Evolutionary conservation across 1,139 yeast species (phyloP), one percentile per base, ranked within the genome.

Genomic region (Geotrichum carabidarum): DNA sequence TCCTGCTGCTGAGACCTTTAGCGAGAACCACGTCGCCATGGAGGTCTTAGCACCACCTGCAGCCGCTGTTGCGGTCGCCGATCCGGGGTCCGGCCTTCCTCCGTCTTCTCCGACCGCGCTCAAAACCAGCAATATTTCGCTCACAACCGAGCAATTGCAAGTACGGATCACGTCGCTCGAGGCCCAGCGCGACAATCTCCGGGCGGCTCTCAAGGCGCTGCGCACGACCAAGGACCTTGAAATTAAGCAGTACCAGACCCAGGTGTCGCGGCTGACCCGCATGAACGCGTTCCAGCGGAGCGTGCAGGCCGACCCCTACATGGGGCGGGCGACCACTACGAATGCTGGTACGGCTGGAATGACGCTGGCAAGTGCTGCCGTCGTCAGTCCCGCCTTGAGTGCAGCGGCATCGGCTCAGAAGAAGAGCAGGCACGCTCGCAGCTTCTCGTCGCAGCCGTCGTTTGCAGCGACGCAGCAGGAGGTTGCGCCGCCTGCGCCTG

Each of bases 101-200:
- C 14, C 37, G 6, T 15, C 44, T 12, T 22, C 44, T 2, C 44
- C 44, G 22, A 5, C 44, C 8, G 31, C 44, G 22, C 44, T 9
- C 9, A 36, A 38, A 31, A 17, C 43, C 14, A 14, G 15, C 18
- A 40, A 4, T 40, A 22, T 22, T 5, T 3, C 45, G 5, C 18
- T 50, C 43, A 22, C 53, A 7, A 42, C 48, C 14, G 37, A 38
- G 12, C 40, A 57, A 15, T 47, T 57, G 34, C 62, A 58, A 41
- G 38, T 57, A 44, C 66, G 73, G 32, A 55, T 63, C 51, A 58
- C 57, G 44, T 63, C 65, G 30, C 68, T 81, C 57, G 78, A 75
- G 58, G 67, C 68, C n/a, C 88, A 83, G 66, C 67, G 84, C 44
- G 84, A 82, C 56, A 84, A 80, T 52, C 72, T 83, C 48, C 71